Evolutionary conservation across 192 early-diverging fungal species (phyloP), one percentile per base, ranked within the genome.

Genomic region (Coemansia furcata): DNA sequence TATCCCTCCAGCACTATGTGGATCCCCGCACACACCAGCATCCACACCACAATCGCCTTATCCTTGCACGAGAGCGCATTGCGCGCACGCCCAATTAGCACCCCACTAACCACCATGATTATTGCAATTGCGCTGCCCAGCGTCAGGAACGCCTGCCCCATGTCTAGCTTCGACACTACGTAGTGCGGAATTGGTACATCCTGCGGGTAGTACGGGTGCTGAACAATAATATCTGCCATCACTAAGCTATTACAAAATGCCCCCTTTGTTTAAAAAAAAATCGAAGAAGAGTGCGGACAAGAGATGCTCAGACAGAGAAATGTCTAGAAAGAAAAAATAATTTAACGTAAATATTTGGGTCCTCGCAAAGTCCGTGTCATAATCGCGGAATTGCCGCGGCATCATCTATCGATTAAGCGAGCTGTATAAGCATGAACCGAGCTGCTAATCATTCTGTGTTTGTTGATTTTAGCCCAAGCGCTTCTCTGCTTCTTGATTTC

Each of bases 1-100:
- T 95, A 98, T 2, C 90, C 90, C 80, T 98, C 96, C 1, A 98
- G 83, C 43, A 90, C 80, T 14, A 86, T 67, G 76, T 98, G 96
- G 69, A 96, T 92, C 43, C 86, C 87, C 1, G 89, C 91, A 62
- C 88, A 95, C 36, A 90, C 67, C 47, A 92, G 68, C 71, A 94
- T 95, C 96, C 96, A 98, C 14, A 89, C 65, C 36, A 95, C 90
- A 11, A 89, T 73, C 19, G 86, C 40, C 49, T 80, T 83, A 62
- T 84, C 83, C 63, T 74, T 69, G 63, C 64, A 62, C 39, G 75
- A 40, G 17, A 75, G 55, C 36, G 68, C 40, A 12, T 64, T 62
- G 35, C 60, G 70, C 3, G 75, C 66, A 10, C 54, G 69, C 38
- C 60, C 33, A 46, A 82, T 74, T 4, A 77, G 68, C 2, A 82